Evolutionary conservation across 345 rosid genomes (phyloP), one percentile per base, ranked within the genome.

Genomic region (Nephelium lappaceum): DNA sequence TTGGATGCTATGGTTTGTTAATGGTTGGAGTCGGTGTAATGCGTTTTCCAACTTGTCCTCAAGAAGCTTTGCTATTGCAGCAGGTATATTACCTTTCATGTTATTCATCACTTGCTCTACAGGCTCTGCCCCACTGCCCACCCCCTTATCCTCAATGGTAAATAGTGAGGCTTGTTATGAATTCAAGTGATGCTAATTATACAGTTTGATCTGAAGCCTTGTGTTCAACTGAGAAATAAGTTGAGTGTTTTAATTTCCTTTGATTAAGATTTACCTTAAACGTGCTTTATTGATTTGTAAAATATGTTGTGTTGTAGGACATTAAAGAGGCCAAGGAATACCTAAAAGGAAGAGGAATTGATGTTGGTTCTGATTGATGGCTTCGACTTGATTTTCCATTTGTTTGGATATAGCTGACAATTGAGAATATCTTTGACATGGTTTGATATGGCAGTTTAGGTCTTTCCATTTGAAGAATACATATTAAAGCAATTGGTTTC

Each of bases 1-100:
- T 93, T 8, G 97, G 93, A 78, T 91, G 93, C 84, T 93, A 91
- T 77, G 97, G 96, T 80, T 80, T 93, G 47, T 82, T 93, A 42
- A 90, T 89, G 95, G 96, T 89, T 69, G 97, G 94, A 73, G 76
- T 89, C 53, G 96, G 94, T 27, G 69, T 93, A 62, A 86, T 93
- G 88, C 85, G 74, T 36, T 93, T 90, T 82, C 96, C 95, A 64
- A 90, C 94, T 19, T 89, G 96, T 69, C 93, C 96, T n/a, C 89
- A 82, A 78, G 96, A 93, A 81, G 91, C 93, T 38, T 12, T 86
- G 67, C 86, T 91, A 12, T 81, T 93, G 83, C 96, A 88, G 78
- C 85, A 87, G 89, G 94, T 93, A 82, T 19, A 79, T 76, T 51
- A 8, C 72, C 49, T 11, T 76, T 39, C 14, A 8, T 72, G 69